phyloP scores from a whole-genome alignment of 1,284 basidiomycete genomes.

The Trametes hirsuta region DNA sequence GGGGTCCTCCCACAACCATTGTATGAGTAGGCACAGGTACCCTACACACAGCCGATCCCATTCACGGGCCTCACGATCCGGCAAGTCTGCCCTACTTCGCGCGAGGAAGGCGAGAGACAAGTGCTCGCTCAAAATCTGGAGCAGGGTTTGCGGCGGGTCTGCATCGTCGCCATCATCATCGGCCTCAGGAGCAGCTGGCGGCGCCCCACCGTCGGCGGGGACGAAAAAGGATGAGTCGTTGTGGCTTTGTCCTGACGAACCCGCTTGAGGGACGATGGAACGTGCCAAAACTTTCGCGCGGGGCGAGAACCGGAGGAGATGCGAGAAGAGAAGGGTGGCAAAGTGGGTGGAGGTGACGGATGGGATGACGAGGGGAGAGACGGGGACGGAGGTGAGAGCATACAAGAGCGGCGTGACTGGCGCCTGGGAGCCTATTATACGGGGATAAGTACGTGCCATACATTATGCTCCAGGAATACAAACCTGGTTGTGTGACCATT shows the following conservation, averaged over 20 bases:
- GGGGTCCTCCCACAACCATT: slow-evolving; percentile 98
- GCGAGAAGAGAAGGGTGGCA: slow-evolving; percentile 70
- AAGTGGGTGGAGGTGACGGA: slow-evolving; percentile 67
- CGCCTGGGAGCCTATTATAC: slow-evolving; percentile 41
- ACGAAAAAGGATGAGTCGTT: slow-evolving; percentile 64
- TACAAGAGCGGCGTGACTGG: slow-evolving; percentile 69
- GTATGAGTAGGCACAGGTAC: slow-evolving; percentile 82
- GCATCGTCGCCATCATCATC: slow-evolving; percentile 41
- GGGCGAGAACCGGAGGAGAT: slow-evolving; percentile 66
- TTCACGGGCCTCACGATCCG: slow-evolving; percentile 68
- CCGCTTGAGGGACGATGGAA: slow-evolving; percentile 57
- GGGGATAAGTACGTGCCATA: neutral
- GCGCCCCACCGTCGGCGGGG: slow-evolving; percentile 64
- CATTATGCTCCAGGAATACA: slow-evolving; percentile 5
- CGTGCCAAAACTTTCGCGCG: slow-evolving; percentile 83
- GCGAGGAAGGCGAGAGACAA: slow-evolving; percentile 71
- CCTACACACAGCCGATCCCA: slow-evolving; percentile 92
- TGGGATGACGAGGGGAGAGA: slow-evolving; percentile 53
- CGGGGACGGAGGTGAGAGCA: slow-evolving; percentile 58
- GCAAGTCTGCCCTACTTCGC: slow-evolving; percentile 69
- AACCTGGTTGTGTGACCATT: slow-evolving; percentile 63
- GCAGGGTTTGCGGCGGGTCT: slow-evolving; percentile 68
- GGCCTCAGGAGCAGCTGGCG: slow-evolving; percentile 24
- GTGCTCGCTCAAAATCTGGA: slow-evolving; percentile 77
- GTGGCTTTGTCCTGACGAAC: slow-evolving; percentile 30